Percentiles rank a stretch among this genome's conserved stretches.
Conservation (phyloP, 805 yeast genomes). For the Suhomyces sp. region DNA sequence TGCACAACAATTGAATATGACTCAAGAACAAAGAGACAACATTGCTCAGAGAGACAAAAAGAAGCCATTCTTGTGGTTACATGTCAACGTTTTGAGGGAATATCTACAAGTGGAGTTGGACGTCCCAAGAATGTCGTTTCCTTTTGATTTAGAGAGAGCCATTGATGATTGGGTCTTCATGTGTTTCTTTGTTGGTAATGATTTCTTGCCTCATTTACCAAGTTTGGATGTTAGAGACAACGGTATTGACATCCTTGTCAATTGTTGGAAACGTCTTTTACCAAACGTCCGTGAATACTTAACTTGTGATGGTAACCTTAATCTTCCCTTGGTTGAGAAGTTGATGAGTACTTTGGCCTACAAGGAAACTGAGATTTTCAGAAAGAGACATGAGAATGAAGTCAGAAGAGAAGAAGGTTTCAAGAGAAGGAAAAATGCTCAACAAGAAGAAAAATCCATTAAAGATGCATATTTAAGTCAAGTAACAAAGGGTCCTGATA, state of each 20-base stretch:
- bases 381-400: slow-evolving; percentile 67
- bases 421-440: slow-evolving; percentile 54
- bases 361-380: slow-evolving; percentile 78
- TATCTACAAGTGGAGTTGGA: slow-evolving; percentile 80
- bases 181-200: slow-evolving; percentile 98
- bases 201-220: slow-evolving; percentile 95
- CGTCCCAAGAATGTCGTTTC: slow-evolving; percentile 66
- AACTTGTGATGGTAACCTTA: slow-evolving; percentile 85
- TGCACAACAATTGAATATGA: slow-evolving; percentile 54
- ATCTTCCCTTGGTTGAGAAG: slow-evolving; percentile 72
- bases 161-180: slow-evolving; percentile 98
- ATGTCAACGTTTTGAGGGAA: slow-evolving; percentile 82
- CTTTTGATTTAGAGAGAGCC: slow-evolving; percentile 89
- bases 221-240: slow-evolving; percentile 92
- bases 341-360: slow-evolving; percentile 62
- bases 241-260: slow-evolving; percentile 78
- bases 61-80: slow-evolving; percentile 93
- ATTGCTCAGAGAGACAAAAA: slow-evolving; percentile 46
- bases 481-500: slow-evolving; percentile 71
- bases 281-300: slow-evolving; percentile 71
- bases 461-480: slow-evolving; percentile 48
- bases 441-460: slow-evolving; percentile 45
- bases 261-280: slow-evolving; percentile 76
- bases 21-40: slow-evolving; percentile 53
- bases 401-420: slow-evolving; percentile 62